phyloP scores from a whole-genome alignment of 2,329 filamentous ascomycete genomes.

The Nemania sp. region DNA sequence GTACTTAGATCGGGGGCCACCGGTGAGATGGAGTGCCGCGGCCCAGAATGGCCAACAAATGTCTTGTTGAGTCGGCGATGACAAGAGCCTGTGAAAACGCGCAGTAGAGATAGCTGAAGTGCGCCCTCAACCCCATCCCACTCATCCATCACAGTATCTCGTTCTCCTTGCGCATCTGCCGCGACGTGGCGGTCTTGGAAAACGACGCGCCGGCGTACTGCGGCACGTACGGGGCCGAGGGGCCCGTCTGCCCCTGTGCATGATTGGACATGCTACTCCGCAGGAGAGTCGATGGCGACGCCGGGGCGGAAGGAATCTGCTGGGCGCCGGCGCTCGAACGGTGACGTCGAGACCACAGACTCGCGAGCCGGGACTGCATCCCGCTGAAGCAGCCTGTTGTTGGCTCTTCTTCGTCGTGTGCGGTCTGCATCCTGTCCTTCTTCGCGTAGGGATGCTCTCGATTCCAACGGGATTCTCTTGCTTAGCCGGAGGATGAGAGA shows the following conservation, averaged over 20 bases:
- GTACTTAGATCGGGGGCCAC: too few relatives aligned
- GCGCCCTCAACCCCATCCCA: not conserved
- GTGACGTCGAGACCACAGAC: not conserved
- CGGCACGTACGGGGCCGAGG: slow-evolving; percentile 38
- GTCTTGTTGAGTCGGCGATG: too few relatives aligned
- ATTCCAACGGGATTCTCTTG: not conserved
- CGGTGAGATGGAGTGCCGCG: too few relatives aligned
- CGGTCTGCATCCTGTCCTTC: slow-evolving; percentile 8
- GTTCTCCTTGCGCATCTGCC: slow-evolving; percentile 44
- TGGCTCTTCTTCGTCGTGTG: not conserved
- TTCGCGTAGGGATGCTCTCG: not conserved
- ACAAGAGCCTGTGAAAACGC: too few relatives aligned
- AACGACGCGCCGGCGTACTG: slow-evolving; percentile 48
- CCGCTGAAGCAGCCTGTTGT: slow-evolving; percentile 11
- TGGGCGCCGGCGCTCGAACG: not conserved
- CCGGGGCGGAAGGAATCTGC: not conserved
- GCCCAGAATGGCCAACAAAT: not conserved
- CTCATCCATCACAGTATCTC: slow-evolving; percentile 32
- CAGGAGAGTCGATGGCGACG: not conserved
- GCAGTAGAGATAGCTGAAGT: not conserved
- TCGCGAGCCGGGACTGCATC: slow-evolving; percentile 15
- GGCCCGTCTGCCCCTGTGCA: not conserved
- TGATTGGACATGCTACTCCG: not conserved
- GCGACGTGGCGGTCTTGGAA: slow-evolving; percentile 47
- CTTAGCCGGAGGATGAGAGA: too few relatives aligned